phyloP scores from a whole-genome alignment of 768 basidiomycete genomes.

The Postia placenta region DNA sequence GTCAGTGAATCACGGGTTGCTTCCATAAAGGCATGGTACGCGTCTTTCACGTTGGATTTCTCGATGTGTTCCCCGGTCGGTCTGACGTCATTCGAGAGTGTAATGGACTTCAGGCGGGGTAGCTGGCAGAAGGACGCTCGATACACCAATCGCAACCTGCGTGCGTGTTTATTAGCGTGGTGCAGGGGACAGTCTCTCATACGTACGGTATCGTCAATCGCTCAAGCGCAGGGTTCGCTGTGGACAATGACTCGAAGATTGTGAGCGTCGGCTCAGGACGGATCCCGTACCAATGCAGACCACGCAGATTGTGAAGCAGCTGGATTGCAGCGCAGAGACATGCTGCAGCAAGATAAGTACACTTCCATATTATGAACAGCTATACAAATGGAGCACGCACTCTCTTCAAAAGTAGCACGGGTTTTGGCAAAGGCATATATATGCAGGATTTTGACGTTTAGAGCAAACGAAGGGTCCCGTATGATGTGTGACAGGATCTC shows the following conservation, averaged over 20 bases:
- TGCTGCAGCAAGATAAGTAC: neutral
- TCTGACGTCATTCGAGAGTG: neutral
- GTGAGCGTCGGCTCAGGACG: neutral
- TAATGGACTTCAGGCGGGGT: neutral
- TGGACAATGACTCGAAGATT: neutral
- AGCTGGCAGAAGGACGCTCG: neutral
- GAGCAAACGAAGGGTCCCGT: neutral
- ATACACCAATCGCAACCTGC: neutral
- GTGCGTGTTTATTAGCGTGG: too few relatives aligned
- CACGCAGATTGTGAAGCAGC: neutral
- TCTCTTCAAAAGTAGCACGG: neutral
- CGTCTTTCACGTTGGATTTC: neutral
- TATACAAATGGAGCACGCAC: neutral
- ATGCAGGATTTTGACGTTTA: neutral
- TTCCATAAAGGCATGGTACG: neutral
- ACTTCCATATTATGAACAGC: neutral
- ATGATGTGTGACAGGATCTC: neutral
- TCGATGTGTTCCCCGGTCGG: neutral
- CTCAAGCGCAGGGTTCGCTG: neutral
- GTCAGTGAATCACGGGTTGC: neutral
- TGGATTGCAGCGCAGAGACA: neutral
- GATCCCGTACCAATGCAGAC: neutral
- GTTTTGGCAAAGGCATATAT: neutral
- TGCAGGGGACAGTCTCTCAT: too few relatives aligned
- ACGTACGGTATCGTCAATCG: neutral